phyloP scores from a whole-genome alignment of 2,329 filamentous ascomycete genomes.

The Colletotrichum lentis region DNA sequence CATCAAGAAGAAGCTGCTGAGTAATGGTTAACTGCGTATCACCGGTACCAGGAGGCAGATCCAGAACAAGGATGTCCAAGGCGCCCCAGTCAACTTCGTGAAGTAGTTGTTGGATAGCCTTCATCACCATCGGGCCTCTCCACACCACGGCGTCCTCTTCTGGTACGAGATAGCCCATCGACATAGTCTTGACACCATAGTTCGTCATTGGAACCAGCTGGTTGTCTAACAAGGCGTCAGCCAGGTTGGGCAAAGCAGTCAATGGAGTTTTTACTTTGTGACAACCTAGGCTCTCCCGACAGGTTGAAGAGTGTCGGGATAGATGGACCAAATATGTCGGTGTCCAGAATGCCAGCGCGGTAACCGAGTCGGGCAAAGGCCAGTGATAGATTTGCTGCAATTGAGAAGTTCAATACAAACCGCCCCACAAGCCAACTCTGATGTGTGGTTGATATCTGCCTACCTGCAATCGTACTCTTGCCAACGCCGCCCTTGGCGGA shows the following conservation, averaged over 20 bases:
- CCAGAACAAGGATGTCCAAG: conserved; percentile 86
- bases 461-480: conserved; percentile 91
- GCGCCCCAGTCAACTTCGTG: conserved; percentile 95
- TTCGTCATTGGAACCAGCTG: conserved; percentile 88
- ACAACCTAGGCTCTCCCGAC: conserved; percentile 78
- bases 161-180: conserved; percentile 91
- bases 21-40: conserved; percentile 97
- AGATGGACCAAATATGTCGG: conserved; percentile 95
- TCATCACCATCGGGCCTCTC: conserved; percentile 97
- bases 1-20: conserved; percentile 89
- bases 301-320: conserved; percentile 90
- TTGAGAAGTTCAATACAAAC: conserved; percentile 39
- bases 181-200: conserved; percentile 98
- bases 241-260: background rate
- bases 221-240: conserved; percentile 62
- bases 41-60: conserved; percentile 92
- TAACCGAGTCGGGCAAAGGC: conserved; percentile 84
- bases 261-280: conserved; percentile 63
- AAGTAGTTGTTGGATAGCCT: conserved; percentile 92
- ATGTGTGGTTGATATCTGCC: conserved; percentile 36
- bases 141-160: conserved; percentile 87
- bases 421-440: background rate
- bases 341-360: conserved; percentile 87
- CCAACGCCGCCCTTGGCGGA: conserved; percentile 98
- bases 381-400: conserved; percentile 77